Conservation (phyloP, 2,329 filamentous ascomycete species). For the Massarina eburnea region DNA sequence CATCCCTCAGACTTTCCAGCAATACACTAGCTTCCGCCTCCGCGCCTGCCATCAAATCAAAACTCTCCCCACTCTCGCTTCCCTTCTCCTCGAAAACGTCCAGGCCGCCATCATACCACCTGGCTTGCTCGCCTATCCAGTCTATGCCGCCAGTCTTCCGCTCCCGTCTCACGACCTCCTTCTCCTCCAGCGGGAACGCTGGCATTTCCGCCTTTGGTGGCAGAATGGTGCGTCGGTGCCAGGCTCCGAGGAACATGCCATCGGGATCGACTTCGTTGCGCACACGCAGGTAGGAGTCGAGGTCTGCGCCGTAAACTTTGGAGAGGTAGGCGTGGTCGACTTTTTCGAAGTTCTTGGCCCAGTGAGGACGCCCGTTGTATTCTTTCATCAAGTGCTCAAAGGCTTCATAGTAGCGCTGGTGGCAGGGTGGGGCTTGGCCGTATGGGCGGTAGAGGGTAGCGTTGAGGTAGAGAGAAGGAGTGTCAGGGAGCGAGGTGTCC, state of each 20-base stretch:
- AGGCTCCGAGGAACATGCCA: slow-evolving; percentile 87
- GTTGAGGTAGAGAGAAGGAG: slow-evolving; percentile 83
- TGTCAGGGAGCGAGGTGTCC: slow-evolving; percentile 69
- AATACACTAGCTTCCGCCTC: slow-evolving; percentile 45
- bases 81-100: slow-evolving; percentile 35
- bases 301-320: slow-evolving; percentile 67
- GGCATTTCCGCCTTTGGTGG: slow-evolving; percentile 32
- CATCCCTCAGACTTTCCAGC: slow-evolving; percentile 32
- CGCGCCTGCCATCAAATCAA: slow-evolving; percentile 49
- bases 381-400: slow-evolving; percentile 92
- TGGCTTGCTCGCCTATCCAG: slow-evolving; percentile 43
- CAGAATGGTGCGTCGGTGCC: slow-evolving; percentile 68
- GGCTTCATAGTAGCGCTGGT: slow-evolving; percentile 77
- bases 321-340: slow-evolving; percentile 62
- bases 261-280: slow-evolving; percentile 73
- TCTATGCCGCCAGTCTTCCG: slow-evolving; percentile 37
- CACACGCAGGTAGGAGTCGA: slow-evolving; percentile 68
- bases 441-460: slow-evolving; percentile 88
- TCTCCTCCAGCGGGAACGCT: slow-evolving; percentile 44
- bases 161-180: slow-evolving; percentile 41
- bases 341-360: slow-evolving; percentile 84
- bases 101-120: slow-evolving; percentile 38
- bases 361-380: slow-evolving; percentile 79
- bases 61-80: slow-evolving; percentile 41
- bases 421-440: slow-evolving; percentile 73